Conservation (phyloP, 768 basidiomycete species). For the Tulasnella sp. region DNA sequence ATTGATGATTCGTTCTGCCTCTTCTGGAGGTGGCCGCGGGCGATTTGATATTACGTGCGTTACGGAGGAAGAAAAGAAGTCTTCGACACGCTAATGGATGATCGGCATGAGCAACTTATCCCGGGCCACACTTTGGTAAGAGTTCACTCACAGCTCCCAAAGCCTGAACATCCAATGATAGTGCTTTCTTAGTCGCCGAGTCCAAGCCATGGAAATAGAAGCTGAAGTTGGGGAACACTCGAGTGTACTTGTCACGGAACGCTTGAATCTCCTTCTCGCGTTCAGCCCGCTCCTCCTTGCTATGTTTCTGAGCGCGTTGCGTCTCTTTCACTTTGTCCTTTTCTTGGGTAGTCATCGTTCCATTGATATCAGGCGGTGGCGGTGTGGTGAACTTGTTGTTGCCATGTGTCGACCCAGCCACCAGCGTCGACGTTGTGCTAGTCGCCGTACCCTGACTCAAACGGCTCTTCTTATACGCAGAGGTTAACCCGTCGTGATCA, state of each 20-base stretch:
- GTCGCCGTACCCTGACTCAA: neutral
- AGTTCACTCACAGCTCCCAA: conserved; percentile 70
- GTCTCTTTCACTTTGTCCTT: conserved; percentile 14
- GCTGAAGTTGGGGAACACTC: conserved; percentile 71
- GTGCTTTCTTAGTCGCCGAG: conserved; percentile 30
- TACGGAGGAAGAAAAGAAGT: conserved; percentile 78
- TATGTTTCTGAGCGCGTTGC: conserved; percentile 10
- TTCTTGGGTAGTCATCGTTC: neutral
- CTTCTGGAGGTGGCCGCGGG: conserved; percentile 27
- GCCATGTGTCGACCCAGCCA: neutral
- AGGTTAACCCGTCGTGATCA: conserved; percentile 5
- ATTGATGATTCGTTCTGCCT: conserved; percentile 25
- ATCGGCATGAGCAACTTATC: conserved; percentile 8
- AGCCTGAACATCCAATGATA: conserved; percentile 48
- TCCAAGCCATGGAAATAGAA: conserved; percentile 75
- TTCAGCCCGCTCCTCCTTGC: conserved; percentile 19
- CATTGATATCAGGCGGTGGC: neutral
- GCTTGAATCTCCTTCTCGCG: conserved; percentile 33
- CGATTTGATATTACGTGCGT: conserved; percentile 78
- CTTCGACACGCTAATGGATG: conserved; percentile 56
- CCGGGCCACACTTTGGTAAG: neutral
- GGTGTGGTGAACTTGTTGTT: neutral
- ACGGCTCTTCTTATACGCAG: conserved; percentile 14
- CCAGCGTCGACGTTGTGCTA: neutral
- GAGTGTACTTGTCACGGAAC: conserved; percentile 74